Percentiles rank a stretch among this genome's conserved stretches.
Evolutionary conservation across 805 yeast genomes (phyloP).

Genomic region (Candida stauntonica): DNA sequence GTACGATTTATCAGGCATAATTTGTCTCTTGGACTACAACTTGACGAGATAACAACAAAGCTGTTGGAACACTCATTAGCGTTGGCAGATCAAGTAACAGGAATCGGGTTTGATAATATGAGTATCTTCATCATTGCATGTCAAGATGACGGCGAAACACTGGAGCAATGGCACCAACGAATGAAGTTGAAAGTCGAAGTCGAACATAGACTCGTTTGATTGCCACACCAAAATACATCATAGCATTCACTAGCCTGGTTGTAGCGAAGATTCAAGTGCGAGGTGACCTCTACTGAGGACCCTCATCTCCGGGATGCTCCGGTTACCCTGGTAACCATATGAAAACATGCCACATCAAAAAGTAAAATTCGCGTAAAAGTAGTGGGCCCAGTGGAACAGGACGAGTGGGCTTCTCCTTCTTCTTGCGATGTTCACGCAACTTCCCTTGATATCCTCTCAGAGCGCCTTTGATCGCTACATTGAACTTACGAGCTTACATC

Average conservation of each 20-base stretch:
- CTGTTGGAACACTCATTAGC: slow-evolving; percentile 62
- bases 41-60: slow-evolving; percentile 55
- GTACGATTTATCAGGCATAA: slow-evolving; percentile 52
- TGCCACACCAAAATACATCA: too few species aligned
- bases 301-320: too few species aligned
- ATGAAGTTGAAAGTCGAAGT: slow-evolving; percentile 42
- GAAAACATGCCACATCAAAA: slow-evolving; percentile 1
- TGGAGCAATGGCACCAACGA: slow-evolving; percentile 55
- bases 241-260: too few species aligned
- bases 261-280: too few species aligned
- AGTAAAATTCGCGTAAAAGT: background rate
- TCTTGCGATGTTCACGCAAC: too few species aligned
- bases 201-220: slow-evolving; percentile 25
- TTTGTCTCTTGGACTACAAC: slow-evolving; percentile 49
- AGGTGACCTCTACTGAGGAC: too few species aligned
- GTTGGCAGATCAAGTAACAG: slow-evolving; percentile 69
- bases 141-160: slow-evolving; percentile 39
- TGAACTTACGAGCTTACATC: too few species aligned
- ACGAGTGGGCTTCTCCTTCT: background rate
- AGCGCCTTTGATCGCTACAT: too few species aligned
- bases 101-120: slow-evolving; percentile 82
- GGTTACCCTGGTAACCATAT: slow-evolving; percentile 1
- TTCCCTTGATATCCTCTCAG: too few species aligned
- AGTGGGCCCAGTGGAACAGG: background rate
- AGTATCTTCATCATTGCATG: slow-evolving; percentile 65